Conservation (phyloP, 352 stramenopile species). For the Achlya hypogyna region DNA sequence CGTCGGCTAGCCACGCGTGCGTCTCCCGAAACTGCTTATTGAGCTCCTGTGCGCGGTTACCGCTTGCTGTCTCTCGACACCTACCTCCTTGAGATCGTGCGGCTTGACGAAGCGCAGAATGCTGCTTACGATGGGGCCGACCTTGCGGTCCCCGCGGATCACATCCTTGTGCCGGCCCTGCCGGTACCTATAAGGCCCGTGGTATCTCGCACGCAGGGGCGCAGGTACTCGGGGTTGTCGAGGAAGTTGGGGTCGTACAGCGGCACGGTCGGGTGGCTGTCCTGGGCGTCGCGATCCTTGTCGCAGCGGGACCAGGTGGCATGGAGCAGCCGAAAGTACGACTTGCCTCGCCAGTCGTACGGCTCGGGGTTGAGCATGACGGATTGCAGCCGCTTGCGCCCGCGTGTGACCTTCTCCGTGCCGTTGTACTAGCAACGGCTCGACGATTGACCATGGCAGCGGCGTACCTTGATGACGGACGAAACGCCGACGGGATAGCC, state of each 20-base stretch:
- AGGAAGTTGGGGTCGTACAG: conserved; percentile 71
- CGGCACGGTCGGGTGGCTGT: conserved; percentile 46
- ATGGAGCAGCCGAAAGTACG: conserved; percentile 78
- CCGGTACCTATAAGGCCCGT: conserved; percentile 21
- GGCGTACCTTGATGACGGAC: conserved; percentile 62
- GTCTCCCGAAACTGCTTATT: conserved; percentile 96
- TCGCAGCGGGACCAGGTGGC: conserved; percentile 65
- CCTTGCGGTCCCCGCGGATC: conserved; percentile 78
- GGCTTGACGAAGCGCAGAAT: conserved; percentile 94
- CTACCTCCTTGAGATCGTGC: conserved; percentile 85
- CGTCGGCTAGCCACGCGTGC: conserved; percentile 83
- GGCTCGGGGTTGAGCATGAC: conserved; percentile 37
- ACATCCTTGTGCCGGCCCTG: conserved; percentile 75
- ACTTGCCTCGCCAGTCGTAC: conserved; percentile 81
- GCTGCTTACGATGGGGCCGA: conserved; percentile 88
- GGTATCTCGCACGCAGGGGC: background rate
- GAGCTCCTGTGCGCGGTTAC: conserved; percentile 47
- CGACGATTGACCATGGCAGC: background rate
- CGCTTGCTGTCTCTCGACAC: background rate
- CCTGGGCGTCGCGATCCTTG: conserved; percentile 58
- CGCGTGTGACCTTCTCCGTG: conserved; percentile 44
- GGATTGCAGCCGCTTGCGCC: conserved; percentile 47
- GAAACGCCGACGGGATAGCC: conserved; percentile 74
- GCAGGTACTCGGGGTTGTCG: conserved; percentile 63
- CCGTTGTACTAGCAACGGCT: conserved; percentile 52